Conservation (phyloP, 23 red algal species). For the Chondrus crispus region DNA sequence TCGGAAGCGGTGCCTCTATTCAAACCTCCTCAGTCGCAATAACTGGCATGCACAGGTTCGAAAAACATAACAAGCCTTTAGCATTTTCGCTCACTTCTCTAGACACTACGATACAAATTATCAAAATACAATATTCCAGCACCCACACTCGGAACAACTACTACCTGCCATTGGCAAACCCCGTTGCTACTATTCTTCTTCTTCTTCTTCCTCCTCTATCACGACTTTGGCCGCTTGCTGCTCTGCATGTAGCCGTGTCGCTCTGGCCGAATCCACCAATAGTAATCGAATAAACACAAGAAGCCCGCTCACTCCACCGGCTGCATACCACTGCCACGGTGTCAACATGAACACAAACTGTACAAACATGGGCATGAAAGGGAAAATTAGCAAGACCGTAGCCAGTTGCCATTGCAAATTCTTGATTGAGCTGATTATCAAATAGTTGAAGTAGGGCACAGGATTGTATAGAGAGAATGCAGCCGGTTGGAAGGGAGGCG, state of each 20-base stretch:
- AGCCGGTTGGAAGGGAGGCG: constrained; percentile 71
- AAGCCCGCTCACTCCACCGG: constrained; percentile 50
- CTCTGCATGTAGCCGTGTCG: constrained; percentile 45
- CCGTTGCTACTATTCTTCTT: too few species aligned
- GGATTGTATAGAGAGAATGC: constrained; percentile 76
- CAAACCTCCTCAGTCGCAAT: too few species aligned
- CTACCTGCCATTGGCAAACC: too few species aligned
- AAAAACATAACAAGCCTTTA: too few species aligned
- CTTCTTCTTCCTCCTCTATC: constrained; percentile 32
- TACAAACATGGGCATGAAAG: constrained; percentile 71
- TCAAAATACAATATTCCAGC: too few species aligned
- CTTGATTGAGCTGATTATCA: constrained; percentile 45
- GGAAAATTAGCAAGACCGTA: constrained; percentile 64
- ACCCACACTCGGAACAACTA: too few species aligned
- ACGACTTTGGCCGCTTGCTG: constrained; percentile 22
- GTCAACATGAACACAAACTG: constrained; percentile 69
- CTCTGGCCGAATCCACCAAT: constrained; percentile 19
- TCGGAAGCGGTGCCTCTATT: too few species aligned
- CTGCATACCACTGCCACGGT: constrained; percentile 79
- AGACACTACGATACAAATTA: too few species aligned
- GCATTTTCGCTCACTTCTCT: too few species aligned
- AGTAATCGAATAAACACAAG: constrained; percentile 67
- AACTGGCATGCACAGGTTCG: too few species aligned
- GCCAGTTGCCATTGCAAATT: constrained; percentile 68
- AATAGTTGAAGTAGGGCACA: constrained; percentile 67